Evolutionary conservation across 805 yeast species (phyloP).

Genomic region (Teunomyces stri): DNA sequence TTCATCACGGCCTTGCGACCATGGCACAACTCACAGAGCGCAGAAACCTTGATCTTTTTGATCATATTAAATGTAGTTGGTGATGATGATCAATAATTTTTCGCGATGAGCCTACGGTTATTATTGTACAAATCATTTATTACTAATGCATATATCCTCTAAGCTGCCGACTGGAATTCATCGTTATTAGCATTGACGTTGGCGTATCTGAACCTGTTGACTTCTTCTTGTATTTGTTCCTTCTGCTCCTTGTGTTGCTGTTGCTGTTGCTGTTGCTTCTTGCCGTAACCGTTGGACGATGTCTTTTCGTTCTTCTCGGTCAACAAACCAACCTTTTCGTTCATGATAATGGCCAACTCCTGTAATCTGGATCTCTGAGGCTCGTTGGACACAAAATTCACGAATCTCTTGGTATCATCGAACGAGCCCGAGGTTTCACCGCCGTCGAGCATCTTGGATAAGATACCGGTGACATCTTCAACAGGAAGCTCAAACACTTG

Average conservation of each 20-base stretch:
- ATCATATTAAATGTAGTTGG: background rate
- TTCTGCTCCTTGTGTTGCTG: slow-evolving; percentile 18
- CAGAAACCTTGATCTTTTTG: slow-evolving; percentile 33
- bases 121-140: background rate
- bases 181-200: slow-evolving; percentile 43
- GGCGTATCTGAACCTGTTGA: slow-evolving; percentile 44
- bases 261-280: slow-evolving; percentile 33
- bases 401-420: slow-evolving; percentile 59
- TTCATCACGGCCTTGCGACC: slow-evolving; percentile 80
- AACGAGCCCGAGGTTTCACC: slow-evolving; percentile 77
- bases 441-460: slow-evolving; percentile 71
- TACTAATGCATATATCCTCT: slow-evolving; percentile 7
- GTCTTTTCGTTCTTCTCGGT: slow-evolving; percentile 84
- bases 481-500: slow-evolving; percentile 62
- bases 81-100: background rate
- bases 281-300: slow-evolving; percentile 68
- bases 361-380: slow-evolving; percentile 82
- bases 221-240: slow-evolving; percentile 35
- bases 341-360: slow-evolving; percentile 79
- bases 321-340: slow-evolving; percentile 74
- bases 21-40: slow-evolving; percentile 81
- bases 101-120: slow-evolving; percentile 1
- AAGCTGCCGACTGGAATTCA: slow-evolving; percentile 39
- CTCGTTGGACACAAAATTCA: slow-evolving; percentile 66
- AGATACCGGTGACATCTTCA: slow-evolving; percentile 56